A percentile compares a stretch with the other conserved stretches of the same genome.
phyloP scores from a whole-genome alignment of 208 protist genomes.

The Leishmania major region DNA sequence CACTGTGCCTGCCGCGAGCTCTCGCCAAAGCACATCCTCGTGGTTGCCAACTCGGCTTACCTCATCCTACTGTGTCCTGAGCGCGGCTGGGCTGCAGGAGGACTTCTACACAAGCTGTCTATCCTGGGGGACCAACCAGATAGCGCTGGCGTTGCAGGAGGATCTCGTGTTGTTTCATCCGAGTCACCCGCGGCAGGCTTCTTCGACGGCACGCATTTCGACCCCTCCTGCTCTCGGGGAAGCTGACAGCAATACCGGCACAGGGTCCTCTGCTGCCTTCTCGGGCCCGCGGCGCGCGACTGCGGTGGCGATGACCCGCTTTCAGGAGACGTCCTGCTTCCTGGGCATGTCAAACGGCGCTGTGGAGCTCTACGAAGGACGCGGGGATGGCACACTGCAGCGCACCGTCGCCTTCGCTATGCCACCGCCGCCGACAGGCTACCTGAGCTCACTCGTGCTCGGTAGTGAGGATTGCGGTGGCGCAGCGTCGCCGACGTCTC shows the following conservation, averaged over 20 bases:
- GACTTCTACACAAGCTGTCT: constrained; percentile 83
- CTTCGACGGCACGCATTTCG: constrained; percentile 33
- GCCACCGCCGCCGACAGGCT: constrained; percentile 44
- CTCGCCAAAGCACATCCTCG: neutral
- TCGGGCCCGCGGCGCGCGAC: constrained; percentile 26
- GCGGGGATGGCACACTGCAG: constrained; percentile 48
- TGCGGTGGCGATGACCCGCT: constrained; percentile 57
- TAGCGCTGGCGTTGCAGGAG: constrained; percentile 64
- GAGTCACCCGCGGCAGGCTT: constrained; percentile 40
- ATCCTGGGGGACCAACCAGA: constrained; percentile 69
- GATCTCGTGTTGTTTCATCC: constrained; percentile 78
- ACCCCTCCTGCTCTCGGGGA: neutral
- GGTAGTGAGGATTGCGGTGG: constrained; percentile 10
- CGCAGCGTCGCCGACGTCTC: neutral
- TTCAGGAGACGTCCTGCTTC: constrained; percentile 60
- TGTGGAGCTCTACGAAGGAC: constrained; percentile 48
- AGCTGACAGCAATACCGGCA: neutral
- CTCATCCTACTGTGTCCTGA: constrained; percentile 78
- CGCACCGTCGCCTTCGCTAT: constrained; percentile 46
- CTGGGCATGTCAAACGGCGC: constrained; percentile 60
- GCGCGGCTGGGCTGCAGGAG: constrained; percentile 64
- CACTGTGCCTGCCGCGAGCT: neutral
- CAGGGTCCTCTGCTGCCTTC: constrained; percentile 7
- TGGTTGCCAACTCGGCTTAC: constrained; percentile 77
- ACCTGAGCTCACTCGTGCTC: constrained; percentile 25